Percentiles rank a stretch among this genome's conserved stretches.
These are phyloP conservation scores for Litsea cubeba DNA, from an alignment of 164 flowering plant genomes.

Conservation along the genomic window DNA sequence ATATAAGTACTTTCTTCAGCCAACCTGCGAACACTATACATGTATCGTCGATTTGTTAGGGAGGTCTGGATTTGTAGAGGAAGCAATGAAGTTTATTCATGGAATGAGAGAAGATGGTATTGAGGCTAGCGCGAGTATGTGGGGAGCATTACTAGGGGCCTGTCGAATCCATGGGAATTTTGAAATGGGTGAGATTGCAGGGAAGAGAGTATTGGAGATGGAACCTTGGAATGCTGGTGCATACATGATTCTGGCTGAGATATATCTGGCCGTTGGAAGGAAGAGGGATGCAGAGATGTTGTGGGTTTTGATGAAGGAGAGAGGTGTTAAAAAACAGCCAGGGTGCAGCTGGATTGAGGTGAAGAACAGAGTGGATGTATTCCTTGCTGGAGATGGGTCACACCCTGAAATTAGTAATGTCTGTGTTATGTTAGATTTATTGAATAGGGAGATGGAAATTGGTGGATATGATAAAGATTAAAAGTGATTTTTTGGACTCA, in stretches of 20 bases:
- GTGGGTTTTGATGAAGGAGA: slow-evolving; percentile 45
- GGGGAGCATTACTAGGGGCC: slow-evolving; percentile 73
- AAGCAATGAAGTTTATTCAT: slow-evolving; percentile 39
- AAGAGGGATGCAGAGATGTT: slow-evolving; percentile 41
- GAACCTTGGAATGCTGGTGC: slow-evolving; percentile 55
- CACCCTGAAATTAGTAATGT: slow-evolving; percentile 36
- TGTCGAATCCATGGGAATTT: slow-evolving; percentile 52
- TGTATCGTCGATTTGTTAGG: slow-evolving; percentile 63
- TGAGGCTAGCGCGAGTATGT: slow-evolving; percentile 43
- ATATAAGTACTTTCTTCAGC: slow-evolving; percentile 39
- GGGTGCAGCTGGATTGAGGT: slow-evolving; percentile 77
- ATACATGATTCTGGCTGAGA: slow-evolving; percentile 58
- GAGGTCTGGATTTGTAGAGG: slow-evolving; percentile 48
- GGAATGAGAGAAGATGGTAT: slow-evolving; percentile 41
- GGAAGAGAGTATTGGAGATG: slow-evolving; percentile 38
- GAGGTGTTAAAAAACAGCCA: slow-evolving; percentile 60
- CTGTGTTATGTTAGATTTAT: slow-evolving; percentile 25
- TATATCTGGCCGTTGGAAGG: slow-evolving; percentile 37
- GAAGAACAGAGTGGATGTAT: slow-evolving; percentile 37
- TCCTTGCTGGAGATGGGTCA: slow-evolving; percentile 54
- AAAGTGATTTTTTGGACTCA: not conserved
- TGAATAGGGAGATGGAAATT: slow-evolving; percentile 39
- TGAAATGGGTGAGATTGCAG: slow-evolving; percentile 48
- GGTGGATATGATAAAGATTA: not conserved
- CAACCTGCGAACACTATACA: slow-evolving; percentile 55